A percentile compares a stretch with the other conserved stretches of the same genome.
phyloP scores from a whole-genome alignment of 768 basidiomycete genomes.

The Boletus huronensis region DNA sequence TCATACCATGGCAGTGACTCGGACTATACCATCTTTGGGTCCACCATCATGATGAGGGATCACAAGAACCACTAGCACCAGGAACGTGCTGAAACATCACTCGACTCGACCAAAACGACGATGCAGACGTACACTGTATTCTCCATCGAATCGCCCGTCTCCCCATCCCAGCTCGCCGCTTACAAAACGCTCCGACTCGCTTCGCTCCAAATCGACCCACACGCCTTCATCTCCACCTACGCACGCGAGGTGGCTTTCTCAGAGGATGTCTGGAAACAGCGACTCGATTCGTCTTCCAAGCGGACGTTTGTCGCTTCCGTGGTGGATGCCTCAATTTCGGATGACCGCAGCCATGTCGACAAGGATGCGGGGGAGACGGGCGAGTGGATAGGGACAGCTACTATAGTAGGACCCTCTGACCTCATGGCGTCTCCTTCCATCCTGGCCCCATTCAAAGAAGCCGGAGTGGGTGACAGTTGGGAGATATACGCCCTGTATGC shows the following conservation, averaged over 20 bases:
- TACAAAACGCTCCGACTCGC: conserved; percentile 22
- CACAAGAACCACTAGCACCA: too few species aligned
- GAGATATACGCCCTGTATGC: conserved; percentile 19
- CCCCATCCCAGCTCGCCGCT: conserved; percentile 24
- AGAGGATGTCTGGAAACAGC: conserved; percentile 22
- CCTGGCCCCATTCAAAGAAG: conserved; percentile 13
- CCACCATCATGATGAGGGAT: not conserved
- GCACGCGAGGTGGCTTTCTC: conserved; percentile 20
- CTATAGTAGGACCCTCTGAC: conserved; percentile 14
- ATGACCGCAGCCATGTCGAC: not conserved
- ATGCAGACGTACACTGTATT: conserved; percentile 15
- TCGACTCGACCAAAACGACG: not conserved
- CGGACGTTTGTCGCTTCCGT: conserved; percentile 17
- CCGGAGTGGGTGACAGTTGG: conserved; percentile 13
- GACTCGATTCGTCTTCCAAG: conserved; percentile 11
- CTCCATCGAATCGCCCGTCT: conserved; percentile 10
- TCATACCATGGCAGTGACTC: not conserved
- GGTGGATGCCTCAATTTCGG: not conserved
- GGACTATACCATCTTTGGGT: not conserved
- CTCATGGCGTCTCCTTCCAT: not conserved
- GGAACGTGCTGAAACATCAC: not conserved
- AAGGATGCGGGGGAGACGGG: not conserved
- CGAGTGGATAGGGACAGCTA: conserved; percentile 22
- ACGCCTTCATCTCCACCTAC: conserved; percentile 22
- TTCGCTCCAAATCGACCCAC: conserved; percentile 22